These are phyloP conservation scores for Lactifluus rugatus DNA, from an alignment of 768 basidiomycete species.

Conservation along the genomic window DNA sequence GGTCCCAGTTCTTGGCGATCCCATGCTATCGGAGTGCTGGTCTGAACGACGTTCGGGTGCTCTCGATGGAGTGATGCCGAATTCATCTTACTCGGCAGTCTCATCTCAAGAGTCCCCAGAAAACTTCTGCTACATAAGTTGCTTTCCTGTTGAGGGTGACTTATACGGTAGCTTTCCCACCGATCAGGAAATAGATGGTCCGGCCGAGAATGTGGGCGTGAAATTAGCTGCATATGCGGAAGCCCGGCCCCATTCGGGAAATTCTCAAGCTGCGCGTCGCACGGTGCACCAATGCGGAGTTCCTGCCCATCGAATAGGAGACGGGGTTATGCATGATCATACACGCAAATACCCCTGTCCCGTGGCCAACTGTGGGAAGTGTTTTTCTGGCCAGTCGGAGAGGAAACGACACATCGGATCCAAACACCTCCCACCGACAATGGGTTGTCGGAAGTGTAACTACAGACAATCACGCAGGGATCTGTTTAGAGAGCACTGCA, in stretches of 20 bases:
- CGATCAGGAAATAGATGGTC: no score
- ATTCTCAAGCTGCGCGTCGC: neutral
- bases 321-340: neutral
- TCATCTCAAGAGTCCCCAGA: no score
- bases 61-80: no score
- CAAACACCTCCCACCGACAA: constrained; percentile 9
- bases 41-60: no score
- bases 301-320: neutral
- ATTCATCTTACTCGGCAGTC: no score
- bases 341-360: neutral
- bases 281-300: neutral
- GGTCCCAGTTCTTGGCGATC: neutral
- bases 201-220: neutral
- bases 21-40: no score
- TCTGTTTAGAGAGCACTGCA: constrained; percentile 12
- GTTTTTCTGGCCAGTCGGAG: constrained; percentile 11
- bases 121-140: no score
- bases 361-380: neutral
- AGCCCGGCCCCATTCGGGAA: neutral
- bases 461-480: constrained; percentile 15
- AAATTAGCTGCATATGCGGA: neutral
- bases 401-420: constrained; percentile 8
- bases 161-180: neutral
- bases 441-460: constrained; percentile 7
- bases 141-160: no score